Evolutionary conservation across 2,329 filamentous ascomycete genomes (phyloP).

Genomic region (Penicillium sp.): DNA sequence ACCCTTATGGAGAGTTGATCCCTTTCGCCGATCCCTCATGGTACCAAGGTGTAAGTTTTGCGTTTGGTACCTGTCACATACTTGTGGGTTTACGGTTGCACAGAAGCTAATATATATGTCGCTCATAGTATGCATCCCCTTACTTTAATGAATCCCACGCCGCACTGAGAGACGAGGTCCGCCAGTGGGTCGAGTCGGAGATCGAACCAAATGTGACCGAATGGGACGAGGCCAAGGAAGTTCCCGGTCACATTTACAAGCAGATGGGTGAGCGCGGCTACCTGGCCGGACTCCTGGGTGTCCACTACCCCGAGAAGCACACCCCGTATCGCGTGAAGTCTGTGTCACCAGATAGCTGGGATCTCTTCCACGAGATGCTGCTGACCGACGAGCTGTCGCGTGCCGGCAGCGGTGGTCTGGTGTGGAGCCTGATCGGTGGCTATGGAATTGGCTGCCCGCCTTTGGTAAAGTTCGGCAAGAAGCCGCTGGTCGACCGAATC

Average conservation of each 20-base stretch:
- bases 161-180: conserved; percentile 84
- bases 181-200: conserved; percentile 85
- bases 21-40: conserved; percentile 90
- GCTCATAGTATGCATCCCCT: conserved; percentile 78
- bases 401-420: conserved; percentile 82
- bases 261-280: conserved; percentile 93
- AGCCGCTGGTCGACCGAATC: conserved; percentile 80
- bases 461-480: conserved; percentile 85
- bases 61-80: conserved; percentile 19
- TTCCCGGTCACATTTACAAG: conserved; percentile 88
- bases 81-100: not conserved
- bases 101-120: conserved; percentile 13
- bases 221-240: conserved; percentile 93
- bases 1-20: conserved; percentile 80
- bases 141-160: conserved; percentile 96
- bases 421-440: conserved; percentile 97
- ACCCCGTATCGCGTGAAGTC: conserved; percentile 69
- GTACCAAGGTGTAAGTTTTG: conserved; percentile 79
- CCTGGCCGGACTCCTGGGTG: conserved; percentile 82
- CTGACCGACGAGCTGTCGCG: conserved; percentile 93
- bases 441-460: conserved; percentile 94
- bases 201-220: conserved; percentile 91
- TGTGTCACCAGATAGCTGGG: conserved; percentile 87
- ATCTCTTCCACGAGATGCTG: conserved; percentile 96
- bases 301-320: conserved; percentile 73